These are phyloP conservation scores for Penicillium mononematosum DNA, from an alignment of 495 filamentous ascomycete genomes.

Conservation along the genomic window DNA sequence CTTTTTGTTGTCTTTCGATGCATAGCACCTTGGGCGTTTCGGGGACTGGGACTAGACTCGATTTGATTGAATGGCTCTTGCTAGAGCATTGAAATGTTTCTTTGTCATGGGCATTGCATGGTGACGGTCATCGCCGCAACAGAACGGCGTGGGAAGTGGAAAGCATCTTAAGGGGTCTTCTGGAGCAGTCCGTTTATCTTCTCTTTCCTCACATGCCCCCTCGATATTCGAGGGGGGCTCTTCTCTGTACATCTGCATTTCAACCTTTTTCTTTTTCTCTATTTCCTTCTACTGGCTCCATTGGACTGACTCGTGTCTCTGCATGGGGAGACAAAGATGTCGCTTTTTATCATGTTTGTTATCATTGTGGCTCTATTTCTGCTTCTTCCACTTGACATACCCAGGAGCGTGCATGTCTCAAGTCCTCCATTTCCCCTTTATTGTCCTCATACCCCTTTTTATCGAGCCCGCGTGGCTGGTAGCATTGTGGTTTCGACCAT, in stretches of 20 bases:
- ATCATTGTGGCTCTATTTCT: constrained; percentile 16
- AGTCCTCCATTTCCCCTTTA: constrained; percentile 20
- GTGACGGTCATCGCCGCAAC: constrained; percentile 28
- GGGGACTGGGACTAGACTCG: constrained; percentile 37
- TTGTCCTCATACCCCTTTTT: constrained; percentile 20
- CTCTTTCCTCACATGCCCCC: constrained; percentile 7
- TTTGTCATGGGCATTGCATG: constrained; percentile 33
- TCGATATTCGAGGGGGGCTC: constrained; percentile 11
- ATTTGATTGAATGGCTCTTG: constrained; percentile 34
- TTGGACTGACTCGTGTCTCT: constrained; percentile 6
- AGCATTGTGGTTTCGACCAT: constrained; percentile 21
- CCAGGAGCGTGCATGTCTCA: constrained; percentile 29
- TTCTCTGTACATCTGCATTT: constrained; percentile 21
- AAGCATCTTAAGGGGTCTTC: constrained; percentile 27
- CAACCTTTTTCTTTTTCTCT: neutral
- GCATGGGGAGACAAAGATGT: neutral
- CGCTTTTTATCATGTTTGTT: neutral
- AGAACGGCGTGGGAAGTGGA: constrained; percentile 31
- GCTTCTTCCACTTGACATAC: constrained; percentile 22
- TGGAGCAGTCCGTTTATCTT: constrained; percentile 30
- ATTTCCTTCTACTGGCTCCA: constrained; percentile 1
- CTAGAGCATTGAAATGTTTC: constrained; percentile 34
- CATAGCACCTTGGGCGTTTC: constrained; percentile 38
- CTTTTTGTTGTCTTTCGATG: constrained; percentile 28
- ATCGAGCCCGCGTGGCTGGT: constrained; percentile 25